These are phyloP conservation scores for Pezicula carpinea DNA, from an alignment of 2,329 filamentous ascomycete genomes.

Conservation along the genomic window DNA sequence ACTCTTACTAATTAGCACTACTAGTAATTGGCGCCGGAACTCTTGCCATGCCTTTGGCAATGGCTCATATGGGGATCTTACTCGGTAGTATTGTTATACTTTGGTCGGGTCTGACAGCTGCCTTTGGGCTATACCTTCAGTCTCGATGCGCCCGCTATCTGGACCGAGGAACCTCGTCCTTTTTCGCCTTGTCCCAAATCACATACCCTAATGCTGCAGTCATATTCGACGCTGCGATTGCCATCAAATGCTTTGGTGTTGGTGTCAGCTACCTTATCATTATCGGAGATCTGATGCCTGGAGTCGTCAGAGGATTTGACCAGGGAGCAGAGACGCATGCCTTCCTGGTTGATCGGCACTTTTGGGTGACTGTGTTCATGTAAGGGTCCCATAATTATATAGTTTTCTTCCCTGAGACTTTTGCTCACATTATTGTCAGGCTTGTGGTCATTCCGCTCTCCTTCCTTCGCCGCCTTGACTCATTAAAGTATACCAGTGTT, in stretches of 20 bases:
- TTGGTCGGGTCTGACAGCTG: conserved; percentile 85
- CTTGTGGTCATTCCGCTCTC: conserved; percentile 90
- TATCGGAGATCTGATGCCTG: conserved; percentile 97
- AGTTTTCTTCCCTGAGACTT: background rate
- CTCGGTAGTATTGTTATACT: conserved; percentile 79
- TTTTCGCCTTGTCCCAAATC: conserved; percentile 94
- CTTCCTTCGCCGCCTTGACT: conserved; percentile 86
- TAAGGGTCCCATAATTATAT: conserved; percentile 32
- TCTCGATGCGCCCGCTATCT: conserved; percentile 89
- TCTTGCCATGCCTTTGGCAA: conserved; percentile 69
- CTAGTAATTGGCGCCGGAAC: conserved; percentile 92
- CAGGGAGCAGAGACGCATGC: conserved; percentile 55
- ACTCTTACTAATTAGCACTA: conserved; percentile 16
- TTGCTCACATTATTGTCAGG: conserved; percentile 37
- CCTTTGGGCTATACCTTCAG: conserved; percentile 93
- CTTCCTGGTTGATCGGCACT: conserved; percentile 84
- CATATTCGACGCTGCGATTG: conserved; percentile 91
- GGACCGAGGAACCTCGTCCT: conserved; percentile 81
- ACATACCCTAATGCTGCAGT: conserved; percentile 96
- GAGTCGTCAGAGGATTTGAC: conserved; percentile 79
- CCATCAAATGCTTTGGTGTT: conserved; percentile 96
- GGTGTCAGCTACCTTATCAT: conserved; percentile 98
- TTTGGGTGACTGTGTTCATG: conserved; percentile 99
- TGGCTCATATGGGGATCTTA: conserved; percentile 92
- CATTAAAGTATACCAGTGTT: conserved; percentile 93